Base-by-base conservation (phyloP, 2,329 filamentous ascomycete species). In the Alternaria burnsii region DNA sequence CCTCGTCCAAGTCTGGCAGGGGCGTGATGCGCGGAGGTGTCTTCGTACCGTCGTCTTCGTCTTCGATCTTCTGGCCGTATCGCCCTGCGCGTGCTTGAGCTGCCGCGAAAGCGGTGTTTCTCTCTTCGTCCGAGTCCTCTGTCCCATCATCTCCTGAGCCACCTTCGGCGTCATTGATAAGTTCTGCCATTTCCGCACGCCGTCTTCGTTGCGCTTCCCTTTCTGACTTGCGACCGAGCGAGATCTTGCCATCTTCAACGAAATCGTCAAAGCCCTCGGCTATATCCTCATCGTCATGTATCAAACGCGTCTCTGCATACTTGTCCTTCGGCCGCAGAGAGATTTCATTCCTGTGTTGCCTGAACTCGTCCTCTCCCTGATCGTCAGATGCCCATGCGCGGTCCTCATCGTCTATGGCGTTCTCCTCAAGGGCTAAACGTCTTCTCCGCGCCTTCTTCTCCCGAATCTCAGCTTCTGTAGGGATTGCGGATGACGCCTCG, bases 251-350 rank as follows among this genome's bases (percentile, higher is more conserved):
- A 73, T 97, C 92, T 41, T 95, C 91, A 9, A 95, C 92, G 70
- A 92, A 97, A 55, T 94, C 90, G 61, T 98, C 94, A 69, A 97
- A 98, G 0, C 93, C 94, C 80, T 98, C 95, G 38, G 91, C 92
- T 0, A 97, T 86, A 72, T 98, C 93, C 75, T 98, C 94, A 70
- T 98, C 94, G 34, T 97, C 93, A 42, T 85, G 87, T 6, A 93
- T 86, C 2, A 98, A 85, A 1, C 94, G 86, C 6, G 90, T 91
- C 62, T 93, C 82, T 4, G 73, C 86, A 34, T 87, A 86, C 66
- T 90, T 88, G 70, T 89, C 87, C 65, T 87, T 87, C 18, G 81
- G 80, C 52, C 83, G 80, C 3, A 85, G 74, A 2, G 86, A 79
- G 59, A 84, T 82, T 57, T 84, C 80, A 52, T 76, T 72, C 44